phyloP scores from a whole-genome alignment of 2,329 filamentous ascomycete species.

The Fusarium ambrosium region DNA sequence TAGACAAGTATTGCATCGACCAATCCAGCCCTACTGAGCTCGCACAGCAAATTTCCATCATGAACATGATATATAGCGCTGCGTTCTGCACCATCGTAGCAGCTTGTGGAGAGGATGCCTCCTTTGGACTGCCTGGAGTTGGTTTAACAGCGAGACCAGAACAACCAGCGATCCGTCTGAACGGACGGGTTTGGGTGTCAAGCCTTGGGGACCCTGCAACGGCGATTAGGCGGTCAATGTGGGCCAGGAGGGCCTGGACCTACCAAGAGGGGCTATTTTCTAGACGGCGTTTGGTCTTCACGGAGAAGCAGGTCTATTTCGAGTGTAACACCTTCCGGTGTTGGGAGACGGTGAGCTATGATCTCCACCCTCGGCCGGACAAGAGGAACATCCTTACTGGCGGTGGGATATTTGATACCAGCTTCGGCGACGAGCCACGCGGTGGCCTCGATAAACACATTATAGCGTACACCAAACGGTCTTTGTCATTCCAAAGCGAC shows the following conservation, averaged over 20 bases:
- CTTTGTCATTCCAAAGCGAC: background rate
- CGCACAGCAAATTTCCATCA: background rate
- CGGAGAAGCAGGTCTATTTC: background rate
- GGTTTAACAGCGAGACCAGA: background rate
- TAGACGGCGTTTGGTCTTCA: background rate
- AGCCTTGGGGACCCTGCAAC: background rate
- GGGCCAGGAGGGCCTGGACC: background rate
- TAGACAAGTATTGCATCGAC: background rate
- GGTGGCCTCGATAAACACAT: background rate
- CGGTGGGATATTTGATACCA: background rate
- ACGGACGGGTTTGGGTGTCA: background rate
- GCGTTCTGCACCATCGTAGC: background rate
- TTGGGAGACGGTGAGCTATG: background rate
- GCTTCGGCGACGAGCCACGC: background rate
- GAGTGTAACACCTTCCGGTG: background rate
- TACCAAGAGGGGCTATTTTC: background rate
- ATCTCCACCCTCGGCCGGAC: background rate
- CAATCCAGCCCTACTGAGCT: background rate
- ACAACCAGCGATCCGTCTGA: background rate
- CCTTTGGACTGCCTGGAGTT: background rate
- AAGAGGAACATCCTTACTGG: no score
- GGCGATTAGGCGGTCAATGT: background rate
- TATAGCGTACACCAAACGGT: background rate
- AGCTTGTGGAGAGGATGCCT: background rate
- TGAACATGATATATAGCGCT: background rate